Evolutionary conservation across 1,284 basidiomycete genomes (phyloP), one percentile per base, ranked within the genome.

Genomic region (Ustilago crameri): DNA sequence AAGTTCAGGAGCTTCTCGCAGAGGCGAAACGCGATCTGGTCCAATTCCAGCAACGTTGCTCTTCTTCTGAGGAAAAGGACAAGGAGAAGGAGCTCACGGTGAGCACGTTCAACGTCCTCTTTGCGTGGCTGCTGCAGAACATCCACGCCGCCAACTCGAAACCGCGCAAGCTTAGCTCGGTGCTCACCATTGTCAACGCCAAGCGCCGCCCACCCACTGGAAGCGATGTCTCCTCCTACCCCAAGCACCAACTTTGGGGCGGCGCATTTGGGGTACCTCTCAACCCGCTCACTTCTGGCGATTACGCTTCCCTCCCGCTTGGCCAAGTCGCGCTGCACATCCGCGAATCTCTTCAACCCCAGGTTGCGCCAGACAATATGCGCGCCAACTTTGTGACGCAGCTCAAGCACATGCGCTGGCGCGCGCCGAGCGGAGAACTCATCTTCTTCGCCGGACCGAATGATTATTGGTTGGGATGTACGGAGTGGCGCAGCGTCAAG

Each of bases 51-150:
- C 22, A 12, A 23, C 5, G 32, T n/a, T n/a, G n/a, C 23, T 20
- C 18, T 7, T 41, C 47, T 7, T 18, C 9, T 12, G 20, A 22
- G 26, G 49, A 48, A n/a, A 15, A 30, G 2, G 60, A 63, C 20
- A 56, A 55, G 49, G 32, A 34, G 20, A 17, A 20, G 3, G 49
- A 63, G 3, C 26, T 30, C 38, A 50, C 24, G 8, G 43, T 65
- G 7, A 42, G 35, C 41, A 65, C 55, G 4, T 65, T 65, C 55
- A 65, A 65, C 53, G 47, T 65, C 22, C 55, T 65, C 18, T 58
- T 58, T 9, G 62, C 62, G 5, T 65, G 50, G 46, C 38, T 65
- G 14, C 18, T 65, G 23, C 55, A 58, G 17, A 58, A 58, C 41
- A 49, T 65, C 37, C 62, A 65, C 15, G 62, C 62, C 5, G 37